Conservation (phyloP, 225 moss, liverwort and hornwort species). For the Physcomitrellopsis africana region DNA sequence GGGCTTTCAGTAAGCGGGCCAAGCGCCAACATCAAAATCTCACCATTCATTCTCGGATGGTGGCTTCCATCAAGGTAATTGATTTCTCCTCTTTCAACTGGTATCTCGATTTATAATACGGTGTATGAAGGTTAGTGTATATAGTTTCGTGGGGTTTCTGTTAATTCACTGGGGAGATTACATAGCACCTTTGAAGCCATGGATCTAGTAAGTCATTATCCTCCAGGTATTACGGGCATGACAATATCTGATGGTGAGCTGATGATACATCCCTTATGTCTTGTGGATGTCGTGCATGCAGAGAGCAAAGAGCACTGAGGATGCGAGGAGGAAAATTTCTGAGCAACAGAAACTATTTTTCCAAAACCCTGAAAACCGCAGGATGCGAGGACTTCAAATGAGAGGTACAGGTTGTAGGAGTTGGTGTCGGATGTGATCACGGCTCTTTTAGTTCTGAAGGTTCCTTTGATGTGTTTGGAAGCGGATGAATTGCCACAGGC, state of each 20-base stretch:
- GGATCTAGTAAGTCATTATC: neutral
- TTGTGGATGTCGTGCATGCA: conserved; percentile 27
- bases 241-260: neutral
- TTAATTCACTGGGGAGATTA: neutral
- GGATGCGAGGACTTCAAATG: conserved; percentile 76
- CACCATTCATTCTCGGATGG: conserved; percentile 59
- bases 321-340: conserved; percentile 63
- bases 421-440: too few species aligned
- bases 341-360: conserved; percentile 69
- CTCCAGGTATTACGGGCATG: neutral
- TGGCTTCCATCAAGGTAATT: conserved; percentile 78
- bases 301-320: conserved; percentile 74
- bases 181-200: neutral
- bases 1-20: conserved; percentile 73
- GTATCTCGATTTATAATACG: conserved; percentile 9
- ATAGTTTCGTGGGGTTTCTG: neutral
- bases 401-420: conserved; percentile 48
- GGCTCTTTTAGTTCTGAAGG: neutral
- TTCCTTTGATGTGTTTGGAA: neutral
- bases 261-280: neutral
- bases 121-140: neutral
- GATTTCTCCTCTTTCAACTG: neutral
- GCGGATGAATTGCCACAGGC: neutral
- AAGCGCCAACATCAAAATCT: conserved; percentile 70
- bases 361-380: conserved; percentile 77